phyloP scores from a whole-genome alignment of 1,284 basidiomycete species.

The Taiwanofungus camphoratus region DNA sequence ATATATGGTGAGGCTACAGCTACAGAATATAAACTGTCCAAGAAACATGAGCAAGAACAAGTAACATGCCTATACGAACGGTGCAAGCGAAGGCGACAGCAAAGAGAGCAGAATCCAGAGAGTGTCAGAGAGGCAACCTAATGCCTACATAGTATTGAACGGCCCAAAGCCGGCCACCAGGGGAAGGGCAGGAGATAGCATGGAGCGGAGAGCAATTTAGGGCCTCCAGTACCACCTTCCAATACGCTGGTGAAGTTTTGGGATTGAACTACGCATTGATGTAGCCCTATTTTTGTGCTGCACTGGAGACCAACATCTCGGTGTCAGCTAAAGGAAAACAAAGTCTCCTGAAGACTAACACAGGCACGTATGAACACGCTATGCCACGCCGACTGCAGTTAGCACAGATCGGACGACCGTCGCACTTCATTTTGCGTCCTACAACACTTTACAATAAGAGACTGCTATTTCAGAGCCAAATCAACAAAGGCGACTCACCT shows the following conservation, averaged over 20 bases:
- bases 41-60: neutral
- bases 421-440: conserved; percentile 31
- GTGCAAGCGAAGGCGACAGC: too few relatives aligned
- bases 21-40: neutral
- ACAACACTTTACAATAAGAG: neutral
- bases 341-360: conserved; percentile 14
- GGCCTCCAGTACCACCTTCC: too few relatives aligned
- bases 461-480: neutral
- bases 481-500: conserved; percentile 14
- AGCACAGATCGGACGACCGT: conserved; percentile 27
- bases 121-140: too few relatives aligned
- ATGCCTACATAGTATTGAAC: too few relatives aligned
- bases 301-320: conserved; percentile 5
- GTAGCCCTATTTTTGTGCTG: conserved; percentile 12
- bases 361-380: conserved; percentile 27
- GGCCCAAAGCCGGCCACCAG: too few relatives aligned
- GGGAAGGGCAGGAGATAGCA: too few relatives aligned
- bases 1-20: conserved; percentile 1
- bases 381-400: conserved; percentile 29
- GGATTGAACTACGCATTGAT: neutral
- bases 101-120: neutral
- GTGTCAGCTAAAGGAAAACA: neutral
- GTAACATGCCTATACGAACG: too few relatives aligned
- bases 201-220: conserved; percentile 1
- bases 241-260: conserved; percentile 6